Evolutionary conservation across 1,284 basidiomycete genomes (phyloP).

Genomic region (Puccinia horiana): DNA sequence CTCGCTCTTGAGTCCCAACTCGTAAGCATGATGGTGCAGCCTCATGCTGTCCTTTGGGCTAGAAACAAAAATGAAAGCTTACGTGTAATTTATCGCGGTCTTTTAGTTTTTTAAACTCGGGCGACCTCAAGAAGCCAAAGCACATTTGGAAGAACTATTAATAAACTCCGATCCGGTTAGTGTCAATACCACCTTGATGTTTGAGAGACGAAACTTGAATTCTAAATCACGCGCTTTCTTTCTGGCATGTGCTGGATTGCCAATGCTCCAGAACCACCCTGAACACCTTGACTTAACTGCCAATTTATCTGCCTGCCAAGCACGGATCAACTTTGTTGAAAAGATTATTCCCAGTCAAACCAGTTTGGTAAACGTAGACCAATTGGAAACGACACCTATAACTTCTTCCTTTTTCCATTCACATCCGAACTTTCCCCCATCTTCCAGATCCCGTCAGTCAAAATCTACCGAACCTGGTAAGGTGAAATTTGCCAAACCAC

Average conservation of each 20-base stretch:
- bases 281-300: constrained; percentile 37
- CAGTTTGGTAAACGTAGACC: constrained; percentile 15
- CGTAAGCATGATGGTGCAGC: not conserved
- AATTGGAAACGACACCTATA: constrained; percentile 19
- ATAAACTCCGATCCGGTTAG: constrained; percentile 36
- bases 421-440: constrained; percentile 26
- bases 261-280: constrained; percentile 21
- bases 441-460: not conserved
- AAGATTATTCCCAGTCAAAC: constrained; percentile 1
- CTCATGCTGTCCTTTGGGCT: not conserved
- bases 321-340: constrained; percentile 31
- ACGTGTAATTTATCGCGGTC: not conserved
- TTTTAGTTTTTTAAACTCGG: constrained; percentile 36
- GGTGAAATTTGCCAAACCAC: constrained; percentile 13
- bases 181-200: not conserved
- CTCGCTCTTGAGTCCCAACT: constrained; percentile 32
- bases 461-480: not conserved
- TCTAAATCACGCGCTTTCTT: not conserved
- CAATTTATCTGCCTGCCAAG: constrained; percentile 32
- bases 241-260: not conserved
- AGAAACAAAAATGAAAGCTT: not conserved
- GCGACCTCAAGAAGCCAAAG: constrained; percentile 40
- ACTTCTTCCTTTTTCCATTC: constrained; percentile 42
- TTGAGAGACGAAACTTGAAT: not conserved
- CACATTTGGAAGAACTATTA: constrained; percentile 35